Evolutionary conservation across 1,284 basidiomycete species (phyloP).

Genomic region (Sporisorium exsertum): DNA sequence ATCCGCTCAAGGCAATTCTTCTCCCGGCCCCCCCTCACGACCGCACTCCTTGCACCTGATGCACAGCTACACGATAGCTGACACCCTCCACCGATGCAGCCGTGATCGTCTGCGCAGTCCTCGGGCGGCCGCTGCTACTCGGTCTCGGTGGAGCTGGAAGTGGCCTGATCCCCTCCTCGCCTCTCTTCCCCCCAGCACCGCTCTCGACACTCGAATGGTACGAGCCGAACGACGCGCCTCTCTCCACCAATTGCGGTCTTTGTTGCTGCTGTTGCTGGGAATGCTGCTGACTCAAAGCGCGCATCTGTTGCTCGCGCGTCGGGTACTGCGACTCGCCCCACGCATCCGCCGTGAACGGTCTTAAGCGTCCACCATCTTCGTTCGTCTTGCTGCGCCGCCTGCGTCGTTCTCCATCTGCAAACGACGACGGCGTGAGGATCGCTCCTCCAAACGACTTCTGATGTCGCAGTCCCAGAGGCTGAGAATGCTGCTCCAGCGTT

Average conservation of each 20-base stretch:
- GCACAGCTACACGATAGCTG: background rate
- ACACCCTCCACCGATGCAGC: constrained; percentile 1
- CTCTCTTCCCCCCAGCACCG: background rate
- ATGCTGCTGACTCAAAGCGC: constrained; percentile 26
- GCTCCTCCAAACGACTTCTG: constrained; percentile 23
- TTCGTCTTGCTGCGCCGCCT: constrained; percentile 34
- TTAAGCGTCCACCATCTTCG: constrained; percentile 14
- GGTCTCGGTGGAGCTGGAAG: constrained; percentile 28
- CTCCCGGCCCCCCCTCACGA: background rate
- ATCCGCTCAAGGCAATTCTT: background rate
- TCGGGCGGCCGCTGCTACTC: constrained; percentile 18
- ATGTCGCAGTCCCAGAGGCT: constrained; percentile 10
- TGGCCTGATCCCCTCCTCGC: constrained; percentile 1
- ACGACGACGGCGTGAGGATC: constrained; percentile 31
- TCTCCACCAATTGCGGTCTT: background rate
- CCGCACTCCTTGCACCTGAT: background rate
- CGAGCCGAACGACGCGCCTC: constrained; percentile 7
- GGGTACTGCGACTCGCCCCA: constrained; percentile 44
- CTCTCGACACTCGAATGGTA: background rate
- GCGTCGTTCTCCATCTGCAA: constrained; percentile 23
- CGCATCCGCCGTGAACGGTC: constrained; percentile 47
- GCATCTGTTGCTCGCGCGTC: constrained; percentile 13
- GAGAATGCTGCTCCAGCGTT: background rate
- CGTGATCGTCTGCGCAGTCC: constrained; percentile 34
- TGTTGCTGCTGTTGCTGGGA: background rate